Conservation (phyloP, 108 stramenopile genomes). For the Nitzschia sp. region DNA sequence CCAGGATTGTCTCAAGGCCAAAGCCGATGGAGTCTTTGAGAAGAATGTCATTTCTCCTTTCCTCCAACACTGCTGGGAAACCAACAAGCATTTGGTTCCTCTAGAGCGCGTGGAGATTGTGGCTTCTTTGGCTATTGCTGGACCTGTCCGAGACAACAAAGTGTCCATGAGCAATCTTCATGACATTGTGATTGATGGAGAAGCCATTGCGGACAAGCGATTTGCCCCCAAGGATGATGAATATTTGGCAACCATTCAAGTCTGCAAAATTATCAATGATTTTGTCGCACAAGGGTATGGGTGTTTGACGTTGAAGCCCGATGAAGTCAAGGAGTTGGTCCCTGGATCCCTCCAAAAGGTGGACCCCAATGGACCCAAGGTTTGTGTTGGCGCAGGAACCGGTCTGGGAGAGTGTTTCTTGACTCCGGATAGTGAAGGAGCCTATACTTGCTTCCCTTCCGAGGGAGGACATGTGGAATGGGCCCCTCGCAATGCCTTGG, state of each 20-base stretch:
- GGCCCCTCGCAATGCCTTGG: slow-evolving; percentile 78
- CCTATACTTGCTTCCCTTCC: slow-evolving; percentile 89
- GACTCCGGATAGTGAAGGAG: slow-evolving; percentile 48
- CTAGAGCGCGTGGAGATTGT: slow-evolving; percentile 45
- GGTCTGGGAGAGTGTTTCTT: slow-evolving; percentile 94
- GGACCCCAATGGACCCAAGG: slow-evolving; percentile 73
- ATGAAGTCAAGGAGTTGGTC: slow-evolving; percentile 56
- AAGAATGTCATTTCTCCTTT: slow-evolving; percentile 65
- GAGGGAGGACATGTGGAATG: slow-evolving; percentile 98
- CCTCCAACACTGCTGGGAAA: slow-evolving; percentile 60
- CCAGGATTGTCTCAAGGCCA: slow-evolving; percentile 39
- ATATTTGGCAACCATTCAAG: slow-evolving; percentile 40
- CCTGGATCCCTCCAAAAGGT: slow-evolving; percentile 54
- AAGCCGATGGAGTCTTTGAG: slow-evolving; percentile 45
- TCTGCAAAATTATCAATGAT: slow-evolving; percentile 89
- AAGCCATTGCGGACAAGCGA: slow-evolving; percentile 52
- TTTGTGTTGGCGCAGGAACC: slow-evolving; percentile 96
- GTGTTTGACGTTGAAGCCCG: slow-evolving; percentile 78
- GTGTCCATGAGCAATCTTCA: slow-evolving; percentile 82
- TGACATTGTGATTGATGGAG: slow-evolving; percentile 61
- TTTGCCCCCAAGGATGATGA: slow-evolving; percentile 28
- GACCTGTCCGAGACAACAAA: slow-evolving; percentile 83
- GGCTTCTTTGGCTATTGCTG: slow-evolving; percentile 90
- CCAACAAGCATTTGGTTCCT: slow-evolving; percentile 36
- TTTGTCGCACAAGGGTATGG: slow-evolving; percentile 97